These are phyloP conservation scores for Pythium brassicae DNA, from an alignment of 352 stramenopile genomes.

Conservation along the genomic window DNA sequence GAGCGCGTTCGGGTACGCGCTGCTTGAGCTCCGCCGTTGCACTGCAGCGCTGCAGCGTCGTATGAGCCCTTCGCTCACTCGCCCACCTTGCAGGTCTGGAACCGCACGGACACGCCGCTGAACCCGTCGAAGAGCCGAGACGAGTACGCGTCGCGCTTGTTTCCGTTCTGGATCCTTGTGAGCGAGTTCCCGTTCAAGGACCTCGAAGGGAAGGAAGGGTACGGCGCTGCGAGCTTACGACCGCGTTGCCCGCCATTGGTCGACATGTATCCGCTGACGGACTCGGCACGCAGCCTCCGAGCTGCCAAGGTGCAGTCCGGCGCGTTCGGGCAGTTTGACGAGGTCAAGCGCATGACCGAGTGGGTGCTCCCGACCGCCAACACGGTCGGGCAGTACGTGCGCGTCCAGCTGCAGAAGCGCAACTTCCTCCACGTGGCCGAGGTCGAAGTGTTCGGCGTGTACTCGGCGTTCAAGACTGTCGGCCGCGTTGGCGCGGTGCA, in stretches of 20 bases:
- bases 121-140: constrained; percentile 68
- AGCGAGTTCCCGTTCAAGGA: constrained; percentile 86
- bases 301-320: constrained; percentile 76
- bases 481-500: constrained; percentile 74
- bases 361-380: constrained; percentile 86
- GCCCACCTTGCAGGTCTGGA: constrained; percentile 88
- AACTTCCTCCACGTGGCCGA: constrained; percentile 90
- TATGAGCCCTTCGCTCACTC: not conserved
- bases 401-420: constrained; percentile 86
- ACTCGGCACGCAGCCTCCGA: constrained; percentile 38
- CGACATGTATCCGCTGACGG: not conserved
- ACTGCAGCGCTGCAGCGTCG: too few species aligned
- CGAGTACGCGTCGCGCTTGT: constrained; percentile 81
- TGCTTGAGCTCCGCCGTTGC: not conserved
- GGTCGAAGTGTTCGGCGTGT: constrained; percentile 91
- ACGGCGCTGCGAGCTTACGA: too few species aligned
- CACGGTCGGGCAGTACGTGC: constrained; percentile 72
- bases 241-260: not conserved
- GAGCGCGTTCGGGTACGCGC: constrained; percentile 60
- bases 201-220: constrained; percentile 72
- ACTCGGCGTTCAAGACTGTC: constrained; percentile 78
- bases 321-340: constrained; percentile 75
- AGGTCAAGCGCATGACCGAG: constrained; percentile 76
- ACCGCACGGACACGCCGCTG: constrained; percentile 84
- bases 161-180: constrained; percentile 92